Evolutionary conservation across 2,329 filamentous ascomycete species (phyloP), one percentile per base, ranked within the genome.

Genomic region (Calonectria honghensis): DNA sequence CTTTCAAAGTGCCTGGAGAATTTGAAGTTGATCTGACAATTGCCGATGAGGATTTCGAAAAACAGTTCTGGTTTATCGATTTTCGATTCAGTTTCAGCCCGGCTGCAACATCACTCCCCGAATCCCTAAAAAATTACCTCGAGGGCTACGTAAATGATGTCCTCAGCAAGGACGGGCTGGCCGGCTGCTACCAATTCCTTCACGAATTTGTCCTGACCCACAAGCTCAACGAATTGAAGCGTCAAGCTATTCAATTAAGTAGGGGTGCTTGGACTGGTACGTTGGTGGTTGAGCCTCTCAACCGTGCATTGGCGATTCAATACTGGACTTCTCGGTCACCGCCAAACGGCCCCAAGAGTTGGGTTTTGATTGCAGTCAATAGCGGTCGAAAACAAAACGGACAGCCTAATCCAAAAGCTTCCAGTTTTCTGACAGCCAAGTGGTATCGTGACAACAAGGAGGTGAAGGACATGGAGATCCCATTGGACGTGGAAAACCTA

Each of bases 1-100:
- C 96, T 0, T 99, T 99, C 84, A 91, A 88, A 61, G 94, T 98
- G 1, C 87, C 91, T 3, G 91, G 91, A 68, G 96, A 98, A 83
- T 98, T 98, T 80, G 96, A 98, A 83, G 91, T 98, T 27, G 97
- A 98, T 82, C 90, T 99, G 67, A 96, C 96, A 1, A 94, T 98
- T 76, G 95, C 94, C 24, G 94, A 96, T 79, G 96, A 98, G 82
- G 94, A 97, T 77, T 91, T 93, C 24, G 89, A 92, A 39, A 94
- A 94, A 69, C 96, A 97, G 80, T 97, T 98, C 82, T 98, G 94
- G 89, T 98, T 98, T 82, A 94, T 98, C 75, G 96, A 98, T 83
- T 93, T 98, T 80, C 92, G 96, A 73, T 96, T 98, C 79, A 87
- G 93, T 18, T 99, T 98, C 83, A 89, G 88, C 11, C 96, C 96